Evolutionary conservation across 2,329 filamentous ascomycete species (phyloP).

Genomic region (Drechslerella dactyloides): DNA sequence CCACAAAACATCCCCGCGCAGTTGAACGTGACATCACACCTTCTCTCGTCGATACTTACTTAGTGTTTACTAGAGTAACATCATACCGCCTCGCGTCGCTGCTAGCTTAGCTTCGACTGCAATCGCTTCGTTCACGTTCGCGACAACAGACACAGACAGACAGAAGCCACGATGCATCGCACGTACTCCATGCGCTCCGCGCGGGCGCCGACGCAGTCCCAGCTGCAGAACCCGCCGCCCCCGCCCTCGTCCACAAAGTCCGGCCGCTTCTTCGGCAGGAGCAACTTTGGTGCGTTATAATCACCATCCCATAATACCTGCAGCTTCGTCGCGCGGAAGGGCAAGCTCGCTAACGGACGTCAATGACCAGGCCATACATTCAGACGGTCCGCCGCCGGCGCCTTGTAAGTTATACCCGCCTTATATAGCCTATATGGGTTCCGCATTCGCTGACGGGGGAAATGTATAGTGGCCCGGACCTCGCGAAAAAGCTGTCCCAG

Average conservation of each 20-base stretch:
- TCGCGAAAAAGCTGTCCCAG: constrained; percentile 96
- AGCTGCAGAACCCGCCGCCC: constrained; percentile 88
- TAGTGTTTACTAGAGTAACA: not conserved
- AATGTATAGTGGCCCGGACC: constrained; percentile 69
- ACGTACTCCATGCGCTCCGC: constrained; percentile 99
- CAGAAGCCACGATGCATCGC: constrained; percentile 82
- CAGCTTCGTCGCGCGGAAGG: not conserved
- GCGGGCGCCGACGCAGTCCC: constrained; percentile 91
- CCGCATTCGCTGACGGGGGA: constrained; percentile 51
- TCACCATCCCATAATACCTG: not conserved
- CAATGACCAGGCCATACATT: constrained; percentile 67
- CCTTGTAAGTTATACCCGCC: constrained; percentile 57
- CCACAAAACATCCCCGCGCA: too few species aligned
- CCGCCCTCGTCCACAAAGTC: constrained; percentile 90
- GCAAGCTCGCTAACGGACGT: constrained; percentile 28
- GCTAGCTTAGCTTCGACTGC: not conserved
- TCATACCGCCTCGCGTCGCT: not conserved
- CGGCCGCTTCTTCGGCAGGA: constrained; percentile 83
- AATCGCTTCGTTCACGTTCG: not conserved
- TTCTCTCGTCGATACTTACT: too few species aligned
- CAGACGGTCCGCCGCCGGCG: constrained; percentile 63
- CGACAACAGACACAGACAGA: not conserved
- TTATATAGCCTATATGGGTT: not conserved
- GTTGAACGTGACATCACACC: too few species aligned
- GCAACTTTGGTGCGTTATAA: constrained; percentile 75